Base-by-base conservation (phyloP, 2,329 filamentous ascomycete species). In the Fusarium clavum region DNA sequence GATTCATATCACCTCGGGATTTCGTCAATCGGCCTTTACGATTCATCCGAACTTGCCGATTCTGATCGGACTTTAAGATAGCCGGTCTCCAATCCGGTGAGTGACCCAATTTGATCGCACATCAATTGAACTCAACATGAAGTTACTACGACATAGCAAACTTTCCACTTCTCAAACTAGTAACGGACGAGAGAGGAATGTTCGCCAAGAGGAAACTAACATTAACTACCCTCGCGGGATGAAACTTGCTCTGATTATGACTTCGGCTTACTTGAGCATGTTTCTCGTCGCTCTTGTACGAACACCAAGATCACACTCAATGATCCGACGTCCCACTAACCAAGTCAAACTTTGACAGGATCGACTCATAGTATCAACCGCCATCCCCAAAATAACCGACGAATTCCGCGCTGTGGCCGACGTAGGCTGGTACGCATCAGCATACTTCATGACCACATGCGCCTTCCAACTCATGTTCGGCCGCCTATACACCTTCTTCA, bases 381-480 rank as follows among this genome's bases (percentile, higher is more conserved):
- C 83, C 7, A 85, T 86, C 41, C 84, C 84, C 2, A 82, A 82
- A 43, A 86, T 86, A 64, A 85, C 84, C 3, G 81, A 79, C 65
- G 78, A 83, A 22, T 83, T 84, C 73, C 75, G 82, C 30, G 77
- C 80, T 38, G 78, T 86, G 8, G 76, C 78, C 25, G 81, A 86
- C 54, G 80, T 86, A 14, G 81, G 83, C 12, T 88, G 87, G 86
- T 88, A 88, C 68, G 84, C 84, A 6, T 80, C 83, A 14, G 83
- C 83, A 24, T 86, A 81, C 64, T 83, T 85, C 60, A 74, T 84
- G 54, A 81, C 81, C 8, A 67, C 80, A 14, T 81, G 78, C 3
- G 77, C 75, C 44, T 79, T 80, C 67, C 80, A 82, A 69, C 76
- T 79, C 5, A 73, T 76, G 40, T 82, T 77, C 75, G 81, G 81